phyloP scores from a whole-genome alignment of 169 alveolate genomes.

The Plasmodium sp. region DNA sequence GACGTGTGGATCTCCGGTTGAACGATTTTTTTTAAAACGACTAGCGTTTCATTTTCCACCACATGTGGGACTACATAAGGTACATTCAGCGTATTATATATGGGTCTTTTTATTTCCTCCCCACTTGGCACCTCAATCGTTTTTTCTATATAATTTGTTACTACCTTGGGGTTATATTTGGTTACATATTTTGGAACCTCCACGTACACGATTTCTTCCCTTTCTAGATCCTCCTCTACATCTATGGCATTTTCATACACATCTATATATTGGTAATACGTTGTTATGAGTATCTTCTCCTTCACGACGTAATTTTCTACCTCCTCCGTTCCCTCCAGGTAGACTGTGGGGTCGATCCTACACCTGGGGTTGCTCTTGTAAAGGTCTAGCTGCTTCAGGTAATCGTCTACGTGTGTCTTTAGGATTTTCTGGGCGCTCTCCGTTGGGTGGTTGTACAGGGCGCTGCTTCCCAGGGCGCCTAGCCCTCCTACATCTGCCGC shows the following conservation, averaged over 20 bases:
- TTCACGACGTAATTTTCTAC: conserved; percentile 28
- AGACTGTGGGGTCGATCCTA: conserved; percentile 18
- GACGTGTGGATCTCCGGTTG: conserved; percentile 56
- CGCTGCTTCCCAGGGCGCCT: background rate
- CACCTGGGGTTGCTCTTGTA: conserved; percentile 31
- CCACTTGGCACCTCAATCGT: conserved; percentile 35
- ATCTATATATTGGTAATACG: conserved; percentile 52
- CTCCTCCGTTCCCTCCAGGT: conserved; percentile 16
- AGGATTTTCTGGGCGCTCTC: background rate
- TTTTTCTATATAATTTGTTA: background rate
- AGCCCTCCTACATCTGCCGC: background rate
- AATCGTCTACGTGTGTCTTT: conserved; percentile 10
- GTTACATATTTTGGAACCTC: conserved; percentile 41
- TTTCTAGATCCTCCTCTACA: conserved; percentile 18
- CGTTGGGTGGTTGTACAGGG: background rate
- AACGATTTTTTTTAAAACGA: conserved; percentile 30
- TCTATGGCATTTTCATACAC: conserved; percentile 8
- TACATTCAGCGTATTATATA: conserved; percentile 8
- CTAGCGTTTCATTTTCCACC: conserved; percentile 39
- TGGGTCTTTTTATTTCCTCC: conserved; percentile 16
- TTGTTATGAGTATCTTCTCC: conserved; percentile 23
- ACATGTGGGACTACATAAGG: conserved; percentile 45
- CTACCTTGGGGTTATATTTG: background rate
- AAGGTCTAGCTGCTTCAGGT: background rate
- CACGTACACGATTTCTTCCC: conserved; percentile 54